These are phyloP conservation scores for Xerocomellus chrysenteron DNA, from an alignment of 768 basidiomycete species.

Conservation along the genomic window DNA sequence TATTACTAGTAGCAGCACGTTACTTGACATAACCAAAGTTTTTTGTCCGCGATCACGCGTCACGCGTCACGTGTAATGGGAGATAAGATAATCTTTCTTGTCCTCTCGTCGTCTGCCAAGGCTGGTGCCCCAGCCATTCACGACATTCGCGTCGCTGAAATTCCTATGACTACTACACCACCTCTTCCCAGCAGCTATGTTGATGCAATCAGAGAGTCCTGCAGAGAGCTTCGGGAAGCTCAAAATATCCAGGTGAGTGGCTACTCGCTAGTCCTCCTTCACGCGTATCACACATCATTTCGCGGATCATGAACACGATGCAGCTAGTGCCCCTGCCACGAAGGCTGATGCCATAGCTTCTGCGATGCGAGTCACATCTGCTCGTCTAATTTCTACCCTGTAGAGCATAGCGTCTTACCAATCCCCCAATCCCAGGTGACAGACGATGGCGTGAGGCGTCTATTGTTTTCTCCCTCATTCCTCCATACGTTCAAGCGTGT, in stretches of 20 bases:
- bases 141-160: not conserved
- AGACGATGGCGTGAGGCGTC: conserved; percentile 52
- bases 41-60: conserved; percentile 20
- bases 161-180: conserved; percentile 33
- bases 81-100: conserved; percentile 8
- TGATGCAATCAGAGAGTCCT: conserved; percentile 53
- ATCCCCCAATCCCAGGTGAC: conserved; percentile 47
- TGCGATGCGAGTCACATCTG: not conserved
- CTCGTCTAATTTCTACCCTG: not conserved
- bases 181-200: conserved; percentile 49
- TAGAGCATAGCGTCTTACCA: conserved; percentile 9
- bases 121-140: not conserved
- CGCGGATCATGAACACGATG: not conserved
- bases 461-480: conserved; percentile 67
- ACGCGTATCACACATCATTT: conserved; percentile 1
- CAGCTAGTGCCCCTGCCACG: not conserved
- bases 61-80: too few species aligned
- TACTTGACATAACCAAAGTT: not conserved
- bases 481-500: conserved; percentile 59
- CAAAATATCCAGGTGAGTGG: conserved; percentile 53
- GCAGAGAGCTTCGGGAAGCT: conserved; percentile 44
- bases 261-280: not conserved
- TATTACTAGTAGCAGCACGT: not conserved
- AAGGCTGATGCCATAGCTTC: not conserved
- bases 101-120: too few species aligned